Evolutionary conservation across 805 yeast genomes (phyloP).

Genomic region (Dipodascopsis uninucleata): DNA sequence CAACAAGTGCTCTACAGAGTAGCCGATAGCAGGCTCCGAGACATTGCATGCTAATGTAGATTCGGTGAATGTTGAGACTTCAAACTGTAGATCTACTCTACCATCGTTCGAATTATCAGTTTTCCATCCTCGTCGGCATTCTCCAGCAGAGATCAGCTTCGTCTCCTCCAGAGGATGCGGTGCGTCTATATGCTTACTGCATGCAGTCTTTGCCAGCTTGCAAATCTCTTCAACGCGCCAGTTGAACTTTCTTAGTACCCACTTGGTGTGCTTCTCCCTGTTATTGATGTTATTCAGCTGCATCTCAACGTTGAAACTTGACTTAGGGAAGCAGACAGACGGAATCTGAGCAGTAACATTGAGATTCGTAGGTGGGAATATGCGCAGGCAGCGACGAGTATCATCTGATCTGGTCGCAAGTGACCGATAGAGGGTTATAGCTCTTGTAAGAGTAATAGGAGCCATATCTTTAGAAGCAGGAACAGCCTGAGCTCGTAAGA

Average conservation of each 20-base stretch:
- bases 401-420: constrained; percentile 75
- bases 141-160: constrained; percentile 72
- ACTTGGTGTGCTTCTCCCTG: constrained; percentile 46
- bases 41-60: constrained; percentile 59
- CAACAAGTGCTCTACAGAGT: constrained; percentile 69
- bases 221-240: constrained; percentile 88
- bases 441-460: constrained; percentile 49
- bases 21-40: constrained; percentile 74
- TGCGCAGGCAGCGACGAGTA: constrained; percentile 80
- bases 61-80: constrained; percentile 33
- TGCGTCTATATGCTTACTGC: constrained; percentile 38
- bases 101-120: constrained; percentile 81
- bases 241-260: constrained; percentile 86
- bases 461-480: constrained; percentile 30
- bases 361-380: constrained; percentile 93
- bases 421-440: constrained; percentile 72
- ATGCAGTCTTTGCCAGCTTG: constrained; percentile 56
- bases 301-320: constrained; percentile 78
- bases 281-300: constrained; percentile 57
- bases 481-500: constrained; percentile 54
- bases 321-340: constrained; percentile 81
- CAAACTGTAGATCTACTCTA: constrained; percentile 57
- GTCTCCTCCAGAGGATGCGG: constrained; percentile 52
- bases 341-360: constrained; percentile 86
- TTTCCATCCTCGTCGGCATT: constrained; percentile 90